These are phyloP conservation scores for Nakazawaea populi DNA, from an alignment of 805 yeast genomes.

Conservation along the genomic window DNA sequence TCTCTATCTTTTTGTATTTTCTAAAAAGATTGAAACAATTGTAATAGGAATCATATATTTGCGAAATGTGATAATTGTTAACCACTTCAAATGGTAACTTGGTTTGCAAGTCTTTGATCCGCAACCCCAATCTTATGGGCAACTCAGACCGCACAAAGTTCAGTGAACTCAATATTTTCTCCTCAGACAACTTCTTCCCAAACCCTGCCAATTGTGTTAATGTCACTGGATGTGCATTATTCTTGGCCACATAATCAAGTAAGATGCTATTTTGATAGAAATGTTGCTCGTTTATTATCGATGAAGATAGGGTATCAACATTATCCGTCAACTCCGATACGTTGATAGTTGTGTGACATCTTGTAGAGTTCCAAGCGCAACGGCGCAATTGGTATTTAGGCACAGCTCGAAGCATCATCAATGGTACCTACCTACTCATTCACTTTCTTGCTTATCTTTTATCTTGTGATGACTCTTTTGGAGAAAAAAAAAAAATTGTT, in stretches of 20 bases:
- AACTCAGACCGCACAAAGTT: constrained; percentile 84
- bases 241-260: constrained; percentile 51
- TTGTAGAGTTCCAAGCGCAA: background rate
- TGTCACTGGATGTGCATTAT: constrained; percentile 84
- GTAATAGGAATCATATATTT: constrained; percentile 85
- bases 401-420: background rate
- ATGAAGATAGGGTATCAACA: constrained; percentile 5
- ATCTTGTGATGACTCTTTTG: too few species aligned
- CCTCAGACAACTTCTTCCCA: constrained; percentile 71
- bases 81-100: constrained; percentile 74
- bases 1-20: constrained; percentile 58
- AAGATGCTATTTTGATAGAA: constrained; percentile 79
- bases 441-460: too few species aligned
- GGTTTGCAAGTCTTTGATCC: constrained; percentile 71
- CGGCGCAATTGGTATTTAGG: background rate
- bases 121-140: constrained; percentile 76
- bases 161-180: constrained; percentile 76
- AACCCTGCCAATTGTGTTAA: constrained; percentile 86
- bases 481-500: too few species aligned
- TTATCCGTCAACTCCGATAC: constrained; percentile 3
- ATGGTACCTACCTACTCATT: too few species aligned
- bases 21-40: constrained; percentile 84
- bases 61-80: constrained; percentile 78
- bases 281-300: constrained; percentile 48
- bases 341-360: background rate